phyloP scores from a whole-genome alignment of 495 filamentous ascomycete genomes.

The Penicillium crystallinum region DNA sequence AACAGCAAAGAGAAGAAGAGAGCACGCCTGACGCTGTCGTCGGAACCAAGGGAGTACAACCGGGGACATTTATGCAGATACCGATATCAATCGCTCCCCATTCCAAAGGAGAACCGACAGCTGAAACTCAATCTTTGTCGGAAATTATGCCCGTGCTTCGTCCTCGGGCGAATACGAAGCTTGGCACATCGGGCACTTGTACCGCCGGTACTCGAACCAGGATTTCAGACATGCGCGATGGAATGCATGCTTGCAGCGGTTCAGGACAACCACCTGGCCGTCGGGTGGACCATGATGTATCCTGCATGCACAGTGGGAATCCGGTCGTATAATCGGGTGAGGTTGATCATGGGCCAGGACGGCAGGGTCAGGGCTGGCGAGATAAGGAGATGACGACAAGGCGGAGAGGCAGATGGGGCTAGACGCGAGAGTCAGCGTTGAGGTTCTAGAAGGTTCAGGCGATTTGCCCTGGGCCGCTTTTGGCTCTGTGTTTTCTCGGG shows the following conservation, averaged over 20 bases:
- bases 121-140: neutral
- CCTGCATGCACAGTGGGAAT: neutral
- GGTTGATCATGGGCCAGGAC: slow-evolving; percentile 8
- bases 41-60: neutral
- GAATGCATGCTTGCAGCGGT: slow-evolving; percentile 33
- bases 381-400: slow-evolving; percentile 23
- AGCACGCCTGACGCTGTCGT: neutral
- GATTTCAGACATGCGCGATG: slow-evolving; percentile 29
- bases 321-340: neutral
- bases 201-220: slow-evolving; percentile 32
- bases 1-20: neutral
- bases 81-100: neutral
- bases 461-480: neutral
- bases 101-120: neutral
- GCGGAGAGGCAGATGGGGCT: slow-evolving; percentile 26
- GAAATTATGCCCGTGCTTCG: slow-evolving; percentile 1
- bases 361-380: slow-evolving; percentile 15
- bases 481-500: neutral
- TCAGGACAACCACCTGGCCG: slow-evolving; percentile 23
- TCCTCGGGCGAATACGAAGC: slow-evolving; percentile 22
- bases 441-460: slow-evolving; percentile 1
- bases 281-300: neutral
- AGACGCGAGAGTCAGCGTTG: neutral
- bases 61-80: neutral
- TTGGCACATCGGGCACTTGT: slow-evolving; percentile 34